Conservation (phyloP, 495 filamentous ascomycete genomes). For the Antarctomyces pellizariae region DNA sequence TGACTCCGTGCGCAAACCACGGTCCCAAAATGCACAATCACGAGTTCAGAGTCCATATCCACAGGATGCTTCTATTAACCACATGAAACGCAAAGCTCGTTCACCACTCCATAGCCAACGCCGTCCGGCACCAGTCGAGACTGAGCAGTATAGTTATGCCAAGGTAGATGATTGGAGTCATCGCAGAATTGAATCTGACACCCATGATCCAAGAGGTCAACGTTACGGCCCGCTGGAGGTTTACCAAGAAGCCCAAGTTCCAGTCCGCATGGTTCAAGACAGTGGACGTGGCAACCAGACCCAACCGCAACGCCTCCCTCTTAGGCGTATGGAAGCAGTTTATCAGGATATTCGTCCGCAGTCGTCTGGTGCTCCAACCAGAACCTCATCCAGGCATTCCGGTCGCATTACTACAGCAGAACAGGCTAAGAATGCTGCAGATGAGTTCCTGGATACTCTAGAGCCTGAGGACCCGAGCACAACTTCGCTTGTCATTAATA, state of each 20-base stretch:
- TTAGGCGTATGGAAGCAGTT: neutral
- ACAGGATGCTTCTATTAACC: too few species aligned
- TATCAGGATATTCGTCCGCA: conserved; percentile 2
- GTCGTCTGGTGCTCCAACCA: conserved; percentile 4
- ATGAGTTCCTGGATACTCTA: conserved; percentile 19
- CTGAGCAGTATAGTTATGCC: too few species aligned
- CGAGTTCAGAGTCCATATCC: too few species aligned
- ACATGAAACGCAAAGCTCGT: too few species aligned
- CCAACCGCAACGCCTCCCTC: too few species aligned
- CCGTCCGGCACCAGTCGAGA: too few species aligned
- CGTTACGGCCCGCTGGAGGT: conserved; percentile 6
- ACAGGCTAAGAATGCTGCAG: conserved; percentile 15
- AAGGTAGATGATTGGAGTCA: too few species aligned
- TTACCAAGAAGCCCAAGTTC: conserved; percentile 8
- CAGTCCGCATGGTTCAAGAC: conserved; percentile 7
- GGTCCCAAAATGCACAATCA: too few species aligned
- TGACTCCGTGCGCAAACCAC: too few species aligned
- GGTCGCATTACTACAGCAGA: conserved; percentile 2
- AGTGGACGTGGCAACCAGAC: too few species aligned
- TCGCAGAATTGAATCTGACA: too few species aligned
- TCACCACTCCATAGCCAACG: too few species aligned
- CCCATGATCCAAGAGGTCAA: neutral
- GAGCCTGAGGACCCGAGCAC: conserved; percentile 10
- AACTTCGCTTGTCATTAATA: conserved; percentile 2
- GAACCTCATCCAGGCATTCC: conserved; percentile 4